phyloP scores from a whole-genome alignment of 1,284 basidiomycete genomes.

The Fomitopsis pinicola region DNA sequence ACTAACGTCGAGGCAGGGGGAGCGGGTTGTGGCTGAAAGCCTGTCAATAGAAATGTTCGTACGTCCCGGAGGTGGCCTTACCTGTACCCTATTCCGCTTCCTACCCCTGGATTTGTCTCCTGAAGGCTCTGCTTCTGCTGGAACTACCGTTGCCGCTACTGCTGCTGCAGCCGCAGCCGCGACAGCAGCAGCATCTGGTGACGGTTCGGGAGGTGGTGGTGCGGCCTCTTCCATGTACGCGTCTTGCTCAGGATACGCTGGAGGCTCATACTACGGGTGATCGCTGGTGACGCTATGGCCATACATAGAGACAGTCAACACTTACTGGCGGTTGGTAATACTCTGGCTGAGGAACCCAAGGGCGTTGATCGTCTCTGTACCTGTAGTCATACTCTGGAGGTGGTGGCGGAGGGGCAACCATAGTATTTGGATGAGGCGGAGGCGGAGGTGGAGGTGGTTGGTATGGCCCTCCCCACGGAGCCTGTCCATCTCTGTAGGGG shows the following conservation, averaged over 20 bases:
- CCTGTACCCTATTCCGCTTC: constrained; percentile 58
- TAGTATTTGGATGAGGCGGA: constrained; percentile 29
- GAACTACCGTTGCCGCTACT: background rate
- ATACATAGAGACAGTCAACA: background rate
- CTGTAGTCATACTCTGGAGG: constrained; percentile 49
- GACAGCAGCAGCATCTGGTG: constrained; percentile 13
- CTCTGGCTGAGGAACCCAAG: constrained; percentile 42
- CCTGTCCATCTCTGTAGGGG: constrained; percentile 41
- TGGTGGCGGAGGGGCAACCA: constrained; percentile 32
- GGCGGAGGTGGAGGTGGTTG: constrained; percentile 36
- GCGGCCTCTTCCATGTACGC: constrained; percentile 48
- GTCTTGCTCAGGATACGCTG: constrained; percentile 37
- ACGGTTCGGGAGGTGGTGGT: constrained; percentile 34
- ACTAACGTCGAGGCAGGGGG: constrained; percentile 62
- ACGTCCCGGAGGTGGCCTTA: constrained; percentile 18
- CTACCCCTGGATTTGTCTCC: constrained; percentile 48
- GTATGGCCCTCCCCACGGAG: constrained; percentile 37
- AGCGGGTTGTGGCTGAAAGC: constrained; percentile 46
- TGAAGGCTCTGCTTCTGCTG: background rate
- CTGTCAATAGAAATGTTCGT: constrained; percentile 6
- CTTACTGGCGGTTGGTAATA: constrained; percentile 56
- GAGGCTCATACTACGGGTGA: constrained; percentile 34
- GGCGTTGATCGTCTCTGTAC: constrained; percentile 49
- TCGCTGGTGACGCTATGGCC: background rate
- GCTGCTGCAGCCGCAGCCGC: constrained; percentile 13